These are phyloP conservation scores for Paramecium octaurelia DNA, from an alignment of 73 alveolate genomes.

Conservation along the genomic window DNA sequence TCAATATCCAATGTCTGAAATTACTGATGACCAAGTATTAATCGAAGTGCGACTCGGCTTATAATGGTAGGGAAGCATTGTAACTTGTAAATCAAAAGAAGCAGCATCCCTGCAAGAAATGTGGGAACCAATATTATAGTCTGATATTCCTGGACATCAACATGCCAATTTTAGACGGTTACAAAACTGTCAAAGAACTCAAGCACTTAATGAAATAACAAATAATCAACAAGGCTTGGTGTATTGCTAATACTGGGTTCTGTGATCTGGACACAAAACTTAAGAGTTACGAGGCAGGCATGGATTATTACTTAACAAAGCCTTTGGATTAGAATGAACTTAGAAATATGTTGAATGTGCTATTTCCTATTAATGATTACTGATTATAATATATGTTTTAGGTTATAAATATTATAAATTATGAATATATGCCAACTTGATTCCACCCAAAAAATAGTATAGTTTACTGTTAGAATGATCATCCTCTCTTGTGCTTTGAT, in stretches of 20 bases:
- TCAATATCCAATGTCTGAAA: neutral
- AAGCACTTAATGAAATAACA: neutral
- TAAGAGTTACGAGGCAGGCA: neutral
- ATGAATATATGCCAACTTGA: neutral
- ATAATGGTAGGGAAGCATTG: conserved; percentile 27
- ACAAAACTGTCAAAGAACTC: conserved; percentile 23
- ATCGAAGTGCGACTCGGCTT: neutral
- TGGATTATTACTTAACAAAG: conserved; percentile 28
- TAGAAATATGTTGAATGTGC: neutral
- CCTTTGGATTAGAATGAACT: neutral
- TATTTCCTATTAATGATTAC: neutral
- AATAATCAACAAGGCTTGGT: neutral
- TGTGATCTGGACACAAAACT: conserved; percentile 24
- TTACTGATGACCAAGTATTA: neutral
- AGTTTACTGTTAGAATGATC: neutral
- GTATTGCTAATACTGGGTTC: conserved; percentile 45
- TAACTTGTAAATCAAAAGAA: neutral
- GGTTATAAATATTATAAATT: neutral
- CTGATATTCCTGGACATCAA: neutral
- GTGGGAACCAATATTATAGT: neutral
- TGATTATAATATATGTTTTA: neutral
- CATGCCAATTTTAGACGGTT: conserved; percentile 27
- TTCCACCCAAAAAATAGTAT: neutral
- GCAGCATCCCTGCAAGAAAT: neutral
- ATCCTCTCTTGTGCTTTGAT: neutral